Evolutionary conservation across 2,329 filamentous ascomycete species (phyloP), one percentile per base, ranked within the genome.

Genomic region (Onygena corvina): DNA sequence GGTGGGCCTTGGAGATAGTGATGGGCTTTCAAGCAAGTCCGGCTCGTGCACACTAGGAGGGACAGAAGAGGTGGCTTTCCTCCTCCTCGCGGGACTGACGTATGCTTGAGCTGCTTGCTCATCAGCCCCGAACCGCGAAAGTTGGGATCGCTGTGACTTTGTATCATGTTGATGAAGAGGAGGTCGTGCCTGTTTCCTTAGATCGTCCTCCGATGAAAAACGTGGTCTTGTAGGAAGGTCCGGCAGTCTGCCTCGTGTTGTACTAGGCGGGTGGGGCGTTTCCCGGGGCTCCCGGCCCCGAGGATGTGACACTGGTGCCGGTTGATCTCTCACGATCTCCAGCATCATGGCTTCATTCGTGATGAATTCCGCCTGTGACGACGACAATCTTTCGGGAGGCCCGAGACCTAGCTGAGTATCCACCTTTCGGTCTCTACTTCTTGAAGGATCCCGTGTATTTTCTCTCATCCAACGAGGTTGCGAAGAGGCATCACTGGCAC

Each of bases 381-480:
- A 9, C 16, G 8, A 35, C 53, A 34, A 48, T 47, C 16, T 36
- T 36, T 48, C 38, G 46, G 52, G 29, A 44, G 51, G 48, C 46
- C 51, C 54, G 46, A 58, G 57, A 48, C 56, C 48, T 57, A 58
- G 12, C 53, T n/a, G 18, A 40, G 33, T 20, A 46, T 47, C 12
- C 44, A 30, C 31, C 29, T 30, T 35, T 14, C 38, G 3, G 45
- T 55, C 52, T 18, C 44, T 46, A 11, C 49, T 50, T 31, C 57
- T 61, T 12, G 20, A 12, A 25, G 36, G 36, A 46, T 60, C 53
- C 21, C 53, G 49, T 35, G 58, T 75, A 2, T 80, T 76, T 50
- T 89, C 84, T 58, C 84, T 81, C 90, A 98, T 94, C 92, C 92
- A 98, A 61, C 86, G 92, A 0, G 92, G 92, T 61, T 94, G 86